Conservation (phyloP, 1,139 yeast species). For the Groenewaldozyma sp. region DNA sequence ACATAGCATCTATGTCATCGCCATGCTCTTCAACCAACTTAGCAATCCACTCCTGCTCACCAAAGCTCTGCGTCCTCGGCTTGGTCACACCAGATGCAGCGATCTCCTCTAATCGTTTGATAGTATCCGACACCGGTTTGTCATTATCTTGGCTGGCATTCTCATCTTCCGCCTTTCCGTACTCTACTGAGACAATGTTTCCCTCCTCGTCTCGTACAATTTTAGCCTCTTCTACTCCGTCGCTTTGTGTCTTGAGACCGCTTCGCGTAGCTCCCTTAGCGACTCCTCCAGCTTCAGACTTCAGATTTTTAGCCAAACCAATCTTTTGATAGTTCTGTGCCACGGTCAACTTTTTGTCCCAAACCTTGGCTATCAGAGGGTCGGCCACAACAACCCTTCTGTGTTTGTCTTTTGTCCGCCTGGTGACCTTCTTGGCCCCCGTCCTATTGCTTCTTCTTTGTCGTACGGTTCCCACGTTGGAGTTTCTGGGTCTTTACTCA, state of each 20-base stretch:
- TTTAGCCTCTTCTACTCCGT: constrained; percentile 60
- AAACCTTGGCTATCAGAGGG: constrained; percentile 77
- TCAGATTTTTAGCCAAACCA: constrained; percentile 63
- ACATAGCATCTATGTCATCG: constrained; percentile 82
- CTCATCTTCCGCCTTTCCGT: constrained; percentile 39
- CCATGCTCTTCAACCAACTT: constrained; percentile 68
- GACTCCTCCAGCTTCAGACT: constrained; percentile 41
- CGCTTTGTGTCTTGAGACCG: constrained; percentile 20
- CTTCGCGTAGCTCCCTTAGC: constrained; percentile 30
- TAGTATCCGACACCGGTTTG: constrained; percentile 36
- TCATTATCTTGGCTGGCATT: constrained; percentile 21
- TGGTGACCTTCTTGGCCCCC: constrained; percentile 55
- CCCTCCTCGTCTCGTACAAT: constrained; percentile 69
- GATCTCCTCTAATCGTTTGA: constrained; percentile 58
- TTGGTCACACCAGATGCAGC: constrained; percentile 46
- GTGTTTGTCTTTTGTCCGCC: constrained; percentile 61
- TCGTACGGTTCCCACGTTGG: constrained; percentile 48
- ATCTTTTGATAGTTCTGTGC: constrained; percentile 66
- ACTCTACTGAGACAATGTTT: constrained; percentile 48
- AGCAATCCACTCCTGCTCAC: constrained; percentile 69
- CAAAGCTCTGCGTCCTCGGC: constrained; percentile 53
- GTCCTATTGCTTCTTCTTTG: constrained; percentile 77
- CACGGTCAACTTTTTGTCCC: constrained; percentile 79
- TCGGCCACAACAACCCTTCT: constrained; percentile 53
- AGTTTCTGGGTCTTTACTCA: too few relatives aligned